Conservation (phyloP, 1,284 basidiomycete species). For the Pseudozyma sp. region DNA sequence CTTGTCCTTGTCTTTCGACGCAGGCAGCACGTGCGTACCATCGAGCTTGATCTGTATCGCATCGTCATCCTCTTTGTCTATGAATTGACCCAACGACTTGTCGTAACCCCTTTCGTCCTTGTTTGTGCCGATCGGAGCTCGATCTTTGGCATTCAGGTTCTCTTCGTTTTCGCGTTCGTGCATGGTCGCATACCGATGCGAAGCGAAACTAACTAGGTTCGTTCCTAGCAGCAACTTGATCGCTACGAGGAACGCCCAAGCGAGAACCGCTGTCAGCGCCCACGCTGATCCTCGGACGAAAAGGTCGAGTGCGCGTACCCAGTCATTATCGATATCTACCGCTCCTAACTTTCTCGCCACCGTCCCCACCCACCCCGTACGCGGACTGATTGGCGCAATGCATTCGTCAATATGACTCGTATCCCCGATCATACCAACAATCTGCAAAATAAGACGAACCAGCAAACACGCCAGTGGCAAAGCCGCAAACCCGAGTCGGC, state of each 20-base stretch:
- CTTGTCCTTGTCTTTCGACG: conserved; percentile 11
- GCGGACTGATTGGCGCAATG: conserved; percentile 37
- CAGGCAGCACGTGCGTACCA: conserved; percentile 41
- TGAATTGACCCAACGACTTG: conserved; percentile 45
- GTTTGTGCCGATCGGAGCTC: conserved; percentile 64
- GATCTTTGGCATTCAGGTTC: conserved; percentile 56
- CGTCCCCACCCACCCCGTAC: conserved; percentile 38
- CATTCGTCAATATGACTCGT: conserved; percentile 69
- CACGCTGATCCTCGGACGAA: conserved; percentile 47
- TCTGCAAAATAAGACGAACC: conserved; percentile 88
- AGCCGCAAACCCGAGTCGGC: conserved; percentile 91
- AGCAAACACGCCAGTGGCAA: conserved; percentile 90
- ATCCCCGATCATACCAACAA: conserved; percentile 75
- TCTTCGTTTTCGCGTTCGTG: conserved; percentile 63
- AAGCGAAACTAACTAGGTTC: conserved; percentile 61
- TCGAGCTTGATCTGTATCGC: conserved; percentile 56
- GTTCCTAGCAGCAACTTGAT: conserved; percentile 66
- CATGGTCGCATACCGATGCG: conserved; percentile 59
- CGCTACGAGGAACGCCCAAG: conserved; percentile 60
- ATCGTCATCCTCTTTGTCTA: conserved; percentile 60
- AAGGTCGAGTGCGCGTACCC: conserved; percentile 32
- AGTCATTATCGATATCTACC: conserved; percentile 43
- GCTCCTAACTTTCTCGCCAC: conserved; percentile 37
- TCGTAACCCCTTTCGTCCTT: conserved; percentile 57
- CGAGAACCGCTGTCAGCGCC: conserved; percentile 48